A percentile compares a stretch with the other conserved stretches of the same genome.
phyloP scores from a whole-genome alignment of 257 asterid species.

The Solanum chilense region DNA sequence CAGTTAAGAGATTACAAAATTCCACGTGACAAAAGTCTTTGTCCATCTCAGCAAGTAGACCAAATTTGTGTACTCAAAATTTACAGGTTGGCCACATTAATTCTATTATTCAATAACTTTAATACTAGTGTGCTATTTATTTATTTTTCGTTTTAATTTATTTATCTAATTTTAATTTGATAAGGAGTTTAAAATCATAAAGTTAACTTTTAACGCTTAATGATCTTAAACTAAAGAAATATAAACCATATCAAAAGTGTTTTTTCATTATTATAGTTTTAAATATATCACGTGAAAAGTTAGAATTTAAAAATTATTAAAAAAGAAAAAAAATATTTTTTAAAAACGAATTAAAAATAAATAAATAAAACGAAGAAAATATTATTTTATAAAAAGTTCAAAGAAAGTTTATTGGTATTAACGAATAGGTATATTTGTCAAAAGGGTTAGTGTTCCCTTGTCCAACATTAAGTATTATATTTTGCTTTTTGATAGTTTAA shows the following conservation, averaged over 20 bases:
- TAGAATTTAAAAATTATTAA: too few relatives aligned
- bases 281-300: rapidly evolving
- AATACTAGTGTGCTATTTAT: neutral
- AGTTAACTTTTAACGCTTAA: too few relatives aligned
- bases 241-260: too few relatives aligned
- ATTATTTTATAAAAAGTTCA: too few relatives aligned
- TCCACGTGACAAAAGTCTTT: neutral
- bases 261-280: too few relatives aligned
- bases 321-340: too few relatives aligned
- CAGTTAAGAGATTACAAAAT: neutral
- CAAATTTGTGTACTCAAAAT: neutral
- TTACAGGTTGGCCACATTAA: neutral
- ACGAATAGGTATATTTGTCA: neutral
- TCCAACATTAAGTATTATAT: neutral
- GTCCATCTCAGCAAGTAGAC: neutral
- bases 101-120: neutral
- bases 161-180: too few relatives aligned
- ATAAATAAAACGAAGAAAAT: too few relatives aligned
- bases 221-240: too few relatives aligned
- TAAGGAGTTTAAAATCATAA: rapidly evolving
- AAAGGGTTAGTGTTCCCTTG: neutral
- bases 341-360: too few relatives aligned
- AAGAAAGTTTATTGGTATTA: neutral
- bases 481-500: too few relatives aligned
- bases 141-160: too few relatives aligned